Base-by-base conservation (phyloP, 805 yeast species). In the Sporopachydermia lactativora region DNA sequence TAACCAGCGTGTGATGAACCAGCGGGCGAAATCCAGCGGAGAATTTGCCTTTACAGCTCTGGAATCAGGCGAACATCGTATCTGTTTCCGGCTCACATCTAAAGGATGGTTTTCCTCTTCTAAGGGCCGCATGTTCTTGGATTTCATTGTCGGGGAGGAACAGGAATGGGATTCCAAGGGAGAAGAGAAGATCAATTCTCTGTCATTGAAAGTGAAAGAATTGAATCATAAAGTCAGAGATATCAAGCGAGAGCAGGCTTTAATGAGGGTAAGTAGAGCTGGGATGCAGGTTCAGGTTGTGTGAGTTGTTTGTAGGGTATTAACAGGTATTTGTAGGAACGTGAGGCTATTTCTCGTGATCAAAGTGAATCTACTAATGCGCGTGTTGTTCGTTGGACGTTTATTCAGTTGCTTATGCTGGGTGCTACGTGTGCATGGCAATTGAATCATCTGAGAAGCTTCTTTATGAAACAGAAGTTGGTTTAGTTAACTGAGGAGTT, bases 381-480 rank as follows among this genome's bases (percentile, higher is more conserved):
- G 4, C 71, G 77, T 42, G 89, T 81, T 17, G 70, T 81, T 15
- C 61, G 67, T 49, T 82, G 92, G 88, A 73, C 92, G 8, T 48
- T 82, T 39, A 54, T 81, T 38, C 95, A 86, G 62, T 55, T 82
- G 38, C 17, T 74, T 16, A 84, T 81, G 2, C 67, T 86, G 49
- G 67, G 71, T 5, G 71, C 65, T 13, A 76, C 88, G 5, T 81
- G 95, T 51, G 68, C 67, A 35, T 74, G 82, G 69, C 95, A 86
- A 62, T 61, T 86, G 57, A 68, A 69, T 41, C 86, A 81, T 52
- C 70, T 86, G 61, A 81, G 81, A 61, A 61, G 76, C 35, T 84
- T 85, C 71, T 85, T 85, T 56, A 78, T 83, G 45, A 85, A 84
- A 62, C 94, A 85, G 56, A 86, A 86, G 64, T 73, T 84, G 44